phyloP scores from a whole-genome alignment of 169 alveolate species.

The Blepharisma undulans region DNA sequence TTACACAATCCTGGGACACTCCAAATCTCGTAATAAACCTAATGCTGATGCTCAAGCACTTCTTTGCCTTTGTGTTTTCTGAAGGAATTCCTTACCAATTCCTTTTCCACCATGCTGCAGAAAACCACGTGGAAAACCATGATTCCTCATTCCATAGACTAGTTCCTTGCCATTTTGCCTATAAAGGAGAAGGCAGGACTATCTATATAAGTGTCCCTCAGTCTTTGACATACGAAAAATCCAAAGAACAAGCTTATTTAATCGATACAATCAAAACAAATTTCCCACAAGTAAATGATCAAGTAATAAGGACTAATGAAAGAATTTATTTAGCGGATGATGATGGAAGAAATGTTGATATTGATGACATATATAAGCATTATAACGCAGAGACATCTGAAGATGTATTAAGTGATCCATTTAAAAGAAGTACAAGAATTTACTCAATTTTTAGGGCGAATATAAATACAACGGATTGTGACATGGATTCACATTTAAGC shows the following conservation, averaged over 20 bases:
- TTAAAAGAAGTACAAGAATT: neutral
- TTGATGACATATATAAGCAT: constrained; percentile 1
- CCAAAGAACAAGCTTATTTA: neutral
- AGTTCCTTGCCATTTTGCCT: neutral
- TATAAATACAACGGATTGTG: constrained; percentile 16
- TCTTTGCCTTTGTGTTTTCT: neutral
- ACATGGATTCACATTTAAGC: constrained; percentile 6
- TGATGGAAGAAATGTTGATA: neutral
- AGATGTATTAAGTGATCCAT: constrained; percentile 7
- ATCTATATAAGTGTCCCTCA: constrained; percentile 23
- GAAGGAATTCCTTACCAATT: constrained; percentile 28
- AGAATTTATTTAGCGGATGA: constrained; percentile 2
- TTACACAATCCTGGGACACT: neutral
- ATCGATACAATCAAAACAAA: neutral
- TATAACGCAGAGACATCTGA: neutral
- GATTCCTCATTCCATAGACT: constrained; percentile 13
- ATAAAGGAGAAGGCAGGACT: neutral
- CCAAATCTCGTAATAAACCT: neutral
- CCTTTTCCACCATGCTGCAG: neutral
- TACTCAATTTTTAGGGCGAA: neutral
- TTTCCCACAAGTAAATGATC: neutral
- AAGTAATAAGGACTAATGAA: neutral
- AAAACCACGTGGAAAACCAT: neutral
- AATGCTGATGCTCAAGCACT: neutral
- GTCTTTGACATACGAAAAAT: neutral